These are phyloP conservation scores for Zygosaccharomyces bailii DNA, from an alignment of 805 yeast genomes.

Conservation along the genomic window DNA sequence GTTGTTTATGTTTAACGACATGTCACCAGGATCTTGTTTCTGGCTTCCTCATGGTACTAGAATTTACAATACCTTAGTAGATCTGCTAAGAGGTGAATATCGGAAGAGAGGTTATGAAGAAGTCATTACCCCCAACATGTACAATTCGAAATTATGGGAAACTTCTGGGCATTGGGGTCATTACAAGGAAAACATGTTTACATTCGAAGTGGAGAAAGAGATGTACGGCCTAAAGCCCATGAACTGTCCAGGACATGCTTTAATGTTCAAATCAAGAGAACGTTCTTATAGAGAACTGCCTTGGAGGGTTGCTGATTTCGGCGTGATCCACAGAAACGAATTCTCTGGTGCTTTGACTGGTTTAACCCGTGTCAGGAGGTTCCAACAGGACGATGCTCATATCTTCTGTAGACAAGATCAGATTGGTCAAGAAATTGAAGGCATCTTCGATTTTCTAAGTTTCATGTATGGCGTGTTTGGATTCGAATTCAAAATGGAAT, in stretches of 20 bases:
- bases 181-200: conserved; percentile 95
- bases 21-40: conserved; percentile 97
- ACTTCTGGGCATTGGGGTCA: conserved; percentile 98
- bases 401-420: conserved; percentile 93
- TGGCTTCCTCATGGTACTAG: conserved; percentile 99
- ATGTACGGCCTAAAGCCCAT: conserved; percentile 90
- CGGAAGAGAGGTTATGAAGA: conserved; percentile 94
- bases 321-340: conserved; percentile 96
- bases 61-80: conserved; percentile 84
- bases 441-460: conserved; percentile 80
- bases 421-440: conserved; percentile 79
- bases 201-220: conserved; percentile 96
- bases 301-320: conserved; percentile 98
- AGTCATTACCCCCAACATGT: conserved; percentile 99
- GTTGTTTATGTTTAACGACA: conserved; percentile 88
- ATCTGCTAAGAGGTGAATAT: conserved; percentile 78
- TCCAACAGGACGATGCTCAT: conserved; percentile 99
- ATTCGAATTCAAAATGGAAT: conserved; percentile 92
- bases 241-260: conserved; percentile 91
- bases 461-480: conserved; percentile 88
- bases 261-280: conserved; percentile 86
- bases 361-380: conserved; percentile 95
- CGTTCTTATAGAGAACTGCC: conserved; percentile 96
- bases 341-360: conserved; percentile 93
- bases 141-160: conserved; percentile 95